A percentile compares a stretch with the other conserved stretches of the same genome.
Conservation (phyloP, 495 filamentous ascomycete genomes). For the Hypoxylon trugodes region DNA sequence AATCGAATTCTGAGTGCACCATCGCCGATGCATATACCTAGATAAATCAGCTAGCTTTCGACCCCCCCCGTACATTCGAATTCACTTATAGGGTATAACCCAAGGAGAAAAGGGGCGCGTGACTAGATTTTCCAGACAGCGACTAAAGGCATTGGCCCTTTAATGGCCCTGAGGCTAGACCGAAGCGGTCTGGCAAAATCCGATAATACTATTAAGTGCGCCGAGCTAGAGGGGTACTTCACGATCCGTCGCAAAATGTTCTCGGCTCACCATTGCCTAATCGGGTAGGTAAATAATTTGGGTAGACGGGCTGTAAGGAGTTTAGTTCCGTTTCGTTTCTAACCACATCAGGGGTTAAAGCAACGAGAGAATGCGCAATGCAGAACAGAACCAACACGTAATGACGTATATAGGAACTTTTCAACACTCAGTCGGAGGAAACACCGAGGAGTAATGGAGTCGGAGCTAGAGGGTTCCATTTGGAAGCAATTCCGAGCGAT, state of each 20-base stretch:
- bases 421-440: conserved; percentile 5
- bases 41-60: conserved; percentile 9
- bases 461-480: background rate
- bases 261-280: conserved; percentile 32
- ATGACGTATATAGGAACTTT: conserved; percentile 23
- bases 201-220: conserved; percentile 2
- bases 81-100: conserved; percentile 1
- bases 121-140: conserved; percentile 8
- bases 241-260: conserved; percentile 9
- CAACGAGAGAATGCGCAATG: background rate
- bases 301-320: no score
- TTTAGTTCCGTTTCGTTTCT: background rate
- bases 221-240: conserved; percentile 16
- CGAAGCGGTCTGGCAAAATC: conserved; percentile 28
- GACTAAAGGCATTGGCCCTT: background rate
- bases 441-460: background rate
- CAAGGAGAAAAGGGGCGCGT: conserved; percentile 25
- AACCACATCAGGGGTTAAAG: background rate
- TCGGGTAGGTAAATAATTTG: conserved; percentile 21
- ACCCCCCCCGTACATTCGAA: conserved; percentile 4
- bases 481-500: conserved; percentile 18
- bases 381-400: conserved; percentile 5
- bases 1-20: conserved; percentile 41
- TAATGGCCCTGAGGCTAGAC: background rate
- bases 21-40: conserved; percentile 37